phyloP scores from a whole-genome alignment of 495 filamentous ascomycete genomes.

The Aspergillus heteromorphus region DNA sequence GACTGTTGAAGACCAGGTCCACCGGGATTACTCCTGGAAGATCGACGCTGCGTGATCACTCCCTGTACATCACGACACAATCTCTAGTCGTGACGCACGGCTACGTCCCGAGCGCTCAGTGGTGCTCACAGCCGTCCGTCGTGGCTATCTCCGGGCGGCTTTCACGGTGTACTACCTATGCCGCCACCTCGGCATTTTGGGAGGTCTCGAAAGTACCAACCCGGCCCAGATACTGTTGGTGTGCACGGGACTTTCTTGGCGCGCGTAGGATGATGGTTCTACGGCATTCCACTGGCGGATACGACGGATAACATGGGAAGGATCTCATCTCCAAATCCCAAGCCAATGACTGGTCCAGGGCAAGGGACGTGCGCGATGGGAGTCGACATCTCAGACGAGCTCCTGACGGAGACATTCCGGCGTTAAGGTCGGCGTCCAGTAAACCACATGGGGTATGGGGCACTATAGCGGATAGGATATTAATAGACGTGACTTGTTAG shows the following conservation, averaged over 20 bases:
- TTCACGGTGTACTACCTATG: neutral
- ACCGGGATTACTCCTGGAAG: constrained; percentile 38
- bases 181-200: neutral
- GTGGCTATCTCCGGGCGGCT: neutral
- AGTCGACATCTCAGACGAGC: neutral
- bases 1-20: constrained; percentile 47
- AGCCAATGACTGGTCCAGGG: neutral
- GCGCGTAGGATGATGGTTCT: neutral
- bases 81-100: neutral
- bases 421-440: neutral
- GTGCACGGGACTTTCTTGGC: neutral
- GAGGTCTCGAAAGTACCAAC: neutral
- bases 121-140: neutral
- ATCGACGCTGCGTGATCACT: constrained; percentile 31
- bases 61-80: neutral
- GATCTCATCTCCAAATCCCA: neutral
- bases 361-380: constrained; percentile 1
- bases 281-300: constrained; percentile 2
- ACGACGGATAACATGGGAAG: neutral
- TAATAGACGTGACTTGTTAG: neutral
- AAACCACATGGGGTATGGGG: neutral
- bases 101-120: neutral
- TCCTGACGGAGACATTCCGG: neutral
- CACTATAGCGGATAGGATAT: neutral
- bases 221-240: neutral